Evolutionary conservation across 1,139 yeast species (phyloP), one percentile per base, ranked within the genome.

Genomic region (Sugiyamaella pinicola): DNA sequence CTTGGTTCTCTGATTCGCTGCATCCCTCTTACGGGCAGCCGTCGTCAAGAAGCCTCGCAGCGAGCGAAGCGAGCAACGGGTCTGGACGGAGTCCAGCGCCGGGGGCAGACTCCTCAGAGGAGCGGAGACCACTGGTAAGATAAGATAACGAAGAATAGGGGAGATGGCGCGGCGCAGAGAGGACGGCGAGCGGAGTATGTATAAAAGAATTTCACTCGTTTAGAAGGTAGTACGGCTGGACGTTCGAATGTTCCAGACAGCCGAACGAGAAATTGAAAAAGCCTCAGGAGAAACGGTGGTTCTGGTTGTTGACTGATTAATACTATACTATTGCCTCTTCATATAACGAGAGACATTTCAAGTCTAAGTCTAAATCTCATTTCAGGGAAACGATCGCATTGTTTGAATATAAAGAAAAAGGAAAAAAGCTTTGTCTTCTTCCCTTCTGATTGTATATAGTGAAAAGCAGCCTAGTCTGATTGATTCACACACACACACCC

Each of bases 241-340:
- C 17, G 18, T 28, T 33, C 47, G 47, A 43, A 43, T 33, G 47
- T 43, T 43, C 47, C 47, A 43, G 47, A 43, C 21, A 19, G 29
- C 9, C 29, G 29, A 38, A 38, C 2, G 18, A 12, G 42, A 21
- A 38, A 38, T 7, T 42, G 39, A 43, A 43, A 43, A 43, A 43
- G 39, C 47, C 47, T 43, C 47, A 29, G 46, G 2, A 24, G 43
- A 21, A 12, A 15, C 24, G n/a, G 33, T 3, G 24, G 6, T 21
- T 37, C 26, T n/a, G 18, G n/a, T 15, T 33, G 13, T 7, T 7
- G n/a, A 37, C n/a, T 18, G 26, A 18, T 37, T 37, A 12, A n/a
- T n/a, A 7, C 13, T n/a, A n/a, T 6, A 5, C 12, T 6, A 12
- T 12, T 33, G 13, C 7, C 7, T 12, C 10, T 35, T n/a, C 15